Percentiles rank a stretch among this genome's conserved stretches.
Evolutionary conservation across 2,329 filamentous ascomycete species (phyloP).

Genomic region (Coniella vitis): DNA sequence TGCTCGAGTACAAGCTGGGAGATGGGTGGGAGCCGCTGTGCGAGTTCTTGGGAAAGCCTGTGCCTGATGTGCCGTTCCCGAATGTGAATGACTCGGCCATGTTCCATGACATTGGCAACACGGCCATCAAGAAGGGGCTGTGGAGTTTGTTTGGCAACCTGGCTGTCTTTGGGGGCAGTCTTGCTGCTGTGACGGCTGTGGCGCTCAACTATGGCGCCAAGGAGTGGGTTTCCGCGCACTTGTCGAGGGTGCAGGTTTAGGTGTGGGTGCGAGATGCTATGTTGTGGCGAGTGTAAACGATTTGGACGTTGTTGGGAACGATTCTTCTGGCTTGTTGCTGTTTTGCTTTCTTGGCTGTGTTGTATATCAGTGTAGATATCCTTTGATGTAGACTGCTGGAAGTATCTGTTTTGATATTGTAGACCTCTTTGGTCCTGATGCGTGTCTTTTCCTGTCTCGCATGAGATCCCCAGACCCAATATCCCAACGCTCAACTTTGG

Average conservation of each 20-base stretch:
- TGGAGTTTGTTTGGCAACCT: slow-evolving; percentile 5
- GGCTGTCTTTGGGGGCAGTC: slow-evolving; percentile 4
- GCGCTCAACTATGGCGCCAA: slow-evolving; percentile 10
- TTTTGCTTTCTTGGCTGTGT: too few relatives aligned
- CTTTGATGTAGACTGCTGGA: too few relatives aligned
- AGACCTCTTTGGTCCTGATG: too few relatives aligned
- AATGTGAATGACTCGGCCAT: slow-evolving; percentile 11
- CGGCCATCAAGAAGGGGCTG: slow-evolving; percentile 1
- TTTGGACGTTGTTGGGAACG: too few relatives aligned
- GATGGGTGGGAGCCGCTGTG: slow-evolving; percentile 16
- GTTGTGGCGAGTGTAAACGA: too few relatives aligned
- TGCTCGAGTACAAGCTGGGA: slow-evolving; percentile 13
- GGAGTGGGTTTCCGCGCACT: slow-evolving; percentile 2
- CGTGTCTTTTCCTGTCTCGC: background rate
- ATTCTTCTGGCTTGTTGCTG: too few relatives aligned
- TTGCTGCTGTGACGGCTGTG: slow-evolving; percentile 7
- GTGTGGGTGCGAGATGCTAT: background rate
- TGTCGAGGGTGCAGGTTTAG: background rate
- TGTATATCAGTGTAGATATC: too few relatives aligned
- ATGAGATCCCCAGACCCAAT: too few relatives aligned
- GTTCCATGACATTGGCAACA: slow-evolving; percentile 6
- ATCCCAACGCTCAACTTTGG: too few relatives aligned
- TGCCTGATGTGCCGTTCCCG: slow-evolving; percentile 12
- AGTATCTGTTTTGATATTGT: too few relatives aligned
- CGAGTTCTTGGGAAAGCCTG: slow-evolving; percentile 10